A percentile compares a stretch with the other conserved stretches of the same genome.
Conservation (phyloP, 2,329 filamentous ascomycete species). For the Alternaria novae-zelandiae region DNA sequence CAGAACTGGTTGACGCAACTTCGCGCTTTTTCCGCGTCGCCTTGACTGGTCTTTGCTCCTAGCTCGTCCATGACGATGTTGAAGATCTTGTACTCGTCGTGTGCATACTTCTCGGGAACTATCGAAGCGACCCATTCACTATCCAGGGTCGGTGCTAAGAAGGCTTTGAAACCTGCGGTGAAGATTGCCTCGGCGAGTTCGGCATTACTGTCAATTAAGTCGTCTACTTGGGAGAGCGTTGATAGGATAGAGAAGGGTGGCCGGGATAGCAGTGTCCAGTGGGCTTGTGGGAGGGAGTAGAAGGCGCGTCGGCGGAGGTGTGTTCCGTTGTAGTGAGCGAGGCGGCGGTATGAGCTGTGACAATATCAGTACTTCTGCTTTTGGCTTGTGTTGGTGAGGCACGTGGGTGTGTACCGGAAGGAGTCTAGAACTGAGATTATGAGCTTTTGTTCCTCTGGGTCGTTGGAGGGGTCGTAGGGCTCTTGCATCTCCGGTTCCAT, state of each 20-base stretch:
- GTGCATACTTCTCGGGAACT: constrained; percentile 35
- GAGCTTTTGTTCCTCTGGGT: constrained; percentile 81
- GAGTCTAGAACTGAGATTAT: constrained; percentile 86
- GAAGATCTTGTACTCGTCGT: constrained; percentile 38
- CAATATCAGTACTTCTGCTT: neutral
- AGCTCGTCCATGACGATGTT: constrained; percentile 66
- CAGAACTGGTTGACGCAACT: constrained; percentile 94
- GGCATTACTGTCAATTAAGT: constrained; percentile 88
- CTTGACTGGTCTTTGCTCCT: constrained; percentile 71
- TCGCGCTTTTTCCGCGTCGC: constrained; percentile 87
- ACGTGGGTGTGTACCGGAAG: constrained; percentile 67
- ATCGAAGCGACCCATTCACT: constrained; percentile 44
- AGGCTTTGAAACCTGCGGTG: constrained; percentile 47
- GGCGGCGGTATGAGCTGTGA: constrained; percentile 78
- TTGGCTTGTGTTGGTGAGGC: neutral
- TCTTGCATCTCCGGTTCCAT: constrained; percentile 61
- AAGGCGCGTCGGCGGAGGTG: constrained; percentile 91
- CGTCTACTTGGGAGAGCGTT: constrained; percentile 78
- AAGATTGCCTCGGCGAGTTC: constrained; percentile 82
- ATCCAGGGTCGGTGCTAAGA: constrained; percentile 40
- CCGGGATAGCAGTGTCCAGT: constrained; percentile 82
- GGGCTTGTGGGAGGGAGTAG: constrained; percentile 82
- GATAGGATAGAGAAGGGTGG: constrained; percentile 85
- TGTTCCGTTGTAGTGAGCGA: constrained; percentile 87
- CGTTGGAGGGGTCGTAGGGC: constrained; percentile 69